Conservation (phyloP, 306 rosid genomes). For the Casuarina equisetifolia region DNA sequence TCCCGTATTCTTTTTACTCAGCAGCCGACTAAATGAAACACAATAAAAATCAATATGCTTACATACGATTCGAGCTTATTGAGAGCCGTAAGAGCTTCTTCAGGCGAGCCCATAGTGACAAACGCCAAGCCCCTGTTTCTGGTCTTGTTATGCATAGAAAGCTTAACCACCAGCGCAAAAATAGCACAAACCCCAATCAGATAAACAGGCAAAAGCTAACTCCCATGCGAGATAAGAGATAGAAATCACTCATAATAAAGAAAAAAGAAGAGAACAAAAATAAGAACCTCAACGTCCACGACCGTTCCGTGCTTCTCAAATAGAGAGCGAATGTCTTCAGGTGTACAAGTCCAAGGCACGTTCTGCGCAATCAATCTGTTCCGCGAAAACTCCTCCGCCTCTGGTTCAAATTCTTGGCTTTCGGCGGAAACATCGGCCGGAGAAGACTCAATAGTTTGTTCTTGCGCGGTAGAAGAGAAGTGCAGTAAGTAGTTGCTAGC, state of each 20-base stretch:
- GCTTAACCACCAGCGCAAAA: constrained; percentile 36
- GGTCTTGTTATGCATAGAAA: constrained; percentile 73
- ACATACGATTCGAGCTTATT: constrained; percentile 72
- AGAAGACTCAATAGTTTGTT: constrained; percentile 38
- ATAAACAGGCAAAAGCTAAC: constrained; percentile 8
- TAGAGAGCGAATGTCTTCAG: constrained; percentile 77
- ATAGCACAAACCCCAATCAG: constrained; percentile 31
- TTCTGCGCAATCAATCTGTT: constrained; percentile 82
- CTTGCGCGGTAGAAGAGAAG: constrained; percentile 48
- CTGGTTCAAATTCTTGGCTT: constrained; percentile 21
- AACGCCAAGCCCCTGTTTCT: constrained; percentile 95
- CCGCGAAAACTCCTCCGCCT: constrained; percentile 42
- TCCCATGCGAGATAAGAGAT: not conserved
- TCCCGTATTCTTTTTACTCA: not conserved
- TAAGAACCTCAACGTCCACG: constrained; percentile 68
- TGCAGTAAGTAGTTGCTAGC: constrained; percentile 25
- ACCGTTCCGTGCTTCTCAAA: constrained; percentile 79
- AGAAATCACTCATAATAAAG: not conserved
- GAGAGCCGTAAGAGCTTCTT: constrained; percentile 76
- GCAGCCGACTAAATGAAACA: constrained; percentile 1
- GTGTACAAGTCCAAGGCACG: constrained; percentile 81
- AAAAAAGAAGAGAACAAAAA: not conserved
- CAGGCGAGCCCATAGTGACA: constrained; percentile 82
- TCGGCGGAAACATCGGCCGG: constrained; percentile 20
- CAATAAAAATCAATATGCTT: constrained; percentile 34